Base-by-base conservation (phyloP, 2,329 filamentous ascomycete genomes). In the Exophiala bonariae region DNA sequence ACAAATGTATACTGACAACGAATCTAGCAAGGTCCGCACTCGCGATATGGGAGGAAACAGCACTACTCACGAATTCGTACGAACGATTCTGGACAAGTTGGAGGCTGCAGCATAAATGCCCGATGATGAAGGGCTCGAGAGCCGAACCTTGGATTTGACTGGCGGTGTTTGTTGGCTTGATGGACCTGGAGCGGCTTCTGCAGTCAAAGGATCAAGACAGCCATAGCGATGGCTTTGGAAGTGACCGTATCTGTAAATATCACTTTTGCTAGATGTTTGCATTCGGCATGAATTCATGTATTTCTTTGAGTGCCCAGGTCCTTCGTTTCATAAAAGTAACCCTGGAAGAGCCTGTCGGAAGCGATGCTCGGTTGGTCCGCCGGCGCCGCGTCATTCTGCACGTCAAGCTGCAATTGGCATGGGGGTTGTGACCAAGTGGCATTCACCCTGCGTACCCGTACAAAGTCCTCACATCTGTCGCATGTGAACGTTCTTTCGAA, bases 31-130 rank as follows among this genome's bases (percentile, higher is more conserved):
- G 75, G 79, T 83, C 65, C 86, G 91, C 70, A 99, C 93, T 57
- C 86, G 87, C 64, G 93, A 99, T 68, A 96, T 99, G 93, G 92
- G 92, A 67, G 93, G 93, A 69, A 76, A 85, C 59, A 83, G 83
- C 66, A 89, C 87, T 63, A 99, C 92, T 56, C 84, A 96, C 74
- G 85, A 97, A 71, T 99, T 97, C 78, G 97, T 93, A 64, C 81
- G 86, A 64, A 91, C 93, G 63, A 87, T 99, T 66, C 80, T 99
- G 66, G 83, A 91, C 77, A 89, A 93, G 81, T 95, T 99, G 90
- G 92, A 97, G 79, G 74, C 67, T 54, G 63, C 77, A 61, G 64
- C 84, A 68, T 86, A 81, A 80, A 51, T 41, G 35, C 26, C 6
- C 17, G n/a, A 8, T 6, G 8, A 6, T 14, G 32, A 34, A n/a